A percentile compares a stretch with the other conserved stretches of the same genome.
These are phyloP conservation scores for Holtermannia corniformis DNA, from an alignment of 768 basidiomycete genomes.

Conservation along the genomic window DNA sequence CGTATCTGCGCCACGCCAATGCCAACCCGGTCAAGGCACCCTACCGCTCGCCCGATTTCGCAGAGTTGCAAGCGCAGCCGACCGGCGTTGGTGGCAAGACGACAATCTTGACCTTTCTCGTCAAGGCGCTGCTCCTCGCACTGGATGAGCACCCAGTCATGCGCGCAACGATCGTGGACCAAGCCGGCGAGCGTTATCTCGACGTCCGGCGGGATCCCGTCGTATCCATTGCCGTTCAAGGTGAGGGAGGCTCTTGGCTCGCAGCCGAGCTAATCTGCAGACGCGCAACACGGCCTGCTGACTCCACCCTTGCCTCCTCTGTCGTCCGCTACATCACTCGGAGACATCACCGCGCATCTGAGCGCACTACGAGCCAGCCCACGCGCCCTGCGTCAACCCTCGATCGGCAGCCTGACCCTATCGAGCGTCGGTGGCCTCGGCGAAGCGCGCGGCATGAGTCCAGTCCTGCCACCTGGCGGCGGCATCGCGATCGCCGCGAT, in stretches of 20 bases:
- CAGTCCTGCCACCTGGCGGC: slow-evolving; percentile 31
- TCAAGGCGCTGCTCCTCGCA: slow-evolving; percentile 27
- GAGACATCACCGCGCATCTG: slow-evolving; percentile 22
- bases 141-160: slow-evolving; percentile 36
- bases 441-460: slow-evolving; percentile 24
- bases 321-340: slow-evolving; percentile 16
- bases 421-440: slow-evolving; percentile 30
- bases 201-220: slow-evolving; percentile 22
- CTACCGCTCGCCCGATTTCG: slow-evolving; percentile 29
- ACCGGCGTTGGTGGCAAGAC: slow-evolving; percentile 7
- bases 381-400: slow-evolving; percentile 5
- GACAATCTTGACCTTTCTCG: slow-evolving; percentile 24
- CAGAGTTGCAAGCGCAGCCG: slow-evolving; percentile 7
- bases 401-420: slow-evolving; percentile 22
- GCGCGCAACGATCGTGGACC: slow-evolving; percentile 19
- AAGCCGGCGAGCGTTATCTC: slow-evolving; percentile 13
- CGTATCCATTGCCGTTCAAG: slow-evolving; percentile 32
- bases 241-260: slow-evolving; percentile 11
- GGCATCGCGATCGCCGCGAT: slow-evolving; percentile 32
- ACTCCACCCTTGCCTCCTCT: slow-evolving; percentile 29
- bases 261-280: slow-evolving; percentile 3
- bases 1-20: slow-evolving; percentile 17
- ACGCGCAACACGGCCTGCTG: slow-evolving; percentile 28
- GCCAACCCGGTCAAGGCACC: not conserved
- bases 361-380: slow-evolving; percentile 11